Evolutionary conservation across 2,329 filamentous ascomycete genomes (phyloP).

Genomic region (Lasiodiplodia gonubiensis): DNA sequence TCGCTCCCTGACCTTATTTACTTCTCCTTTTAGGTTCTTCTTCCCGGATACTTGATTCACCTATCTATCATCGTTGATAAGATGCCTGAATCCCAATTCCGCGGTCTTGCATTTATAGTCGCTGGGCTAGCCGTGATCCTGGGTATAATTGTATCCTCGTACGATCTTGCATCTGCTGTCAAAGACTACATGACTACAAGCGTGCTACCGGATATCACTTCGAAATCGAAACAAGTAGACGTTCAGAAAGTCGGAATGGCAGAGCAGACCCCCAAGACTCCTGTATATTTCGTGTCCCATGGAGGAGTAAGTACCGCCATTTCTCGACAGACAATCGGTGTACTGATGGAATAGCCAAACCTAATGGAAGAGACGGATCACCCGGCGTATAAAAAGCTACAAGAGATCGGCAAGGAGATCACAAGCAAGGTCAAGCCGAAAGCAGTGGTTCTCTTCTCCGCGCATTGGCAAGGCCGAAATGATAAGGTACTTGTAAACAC

Average conservation of each 20-base stretch:
- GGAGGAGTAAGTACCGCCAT: constrained; percentile 14
- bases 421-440: constrained; percentile 72
- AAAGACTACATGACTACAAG: background rate
- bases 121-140: background rate
- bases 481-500: constrained; percentile 69
- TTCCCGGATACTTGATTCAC: background rate
- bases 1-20: background rate
- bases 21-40: background rate
- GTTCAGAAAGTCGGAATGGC: background rate
- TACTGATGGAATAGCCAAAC: constrained; percentile 51
- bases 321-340: too few relatives aligned
- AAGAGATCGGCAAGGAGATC: constrained; percentile 71
- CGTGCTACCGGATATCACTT: background rate
- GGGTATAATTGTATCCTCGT: constrained; percentile 3
- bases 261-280: background rate
- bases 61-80: constrained; percentile 1
- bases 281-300: constrained; percentile 24
- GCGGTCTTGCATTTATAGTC: constrained; percentile 7
- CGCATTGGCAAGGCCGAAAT: constrained; percentile 71
- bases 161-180: background rate
- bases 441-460: constrained; percentile 77
- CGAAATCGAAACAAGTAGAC: background rate
- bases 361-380: constrained; percentile 73
- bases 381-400: constrained; percentile 68
- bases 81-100: constrained; percentile 5